A percentile compares a stretch with the other conserved stretches of the same genome.
These are phyloP conservation scores for Penicillium janthinellum DNA, from an alignment of 2,329 filamentous ascomycete species.

Conservation along the genomic window DNA sequence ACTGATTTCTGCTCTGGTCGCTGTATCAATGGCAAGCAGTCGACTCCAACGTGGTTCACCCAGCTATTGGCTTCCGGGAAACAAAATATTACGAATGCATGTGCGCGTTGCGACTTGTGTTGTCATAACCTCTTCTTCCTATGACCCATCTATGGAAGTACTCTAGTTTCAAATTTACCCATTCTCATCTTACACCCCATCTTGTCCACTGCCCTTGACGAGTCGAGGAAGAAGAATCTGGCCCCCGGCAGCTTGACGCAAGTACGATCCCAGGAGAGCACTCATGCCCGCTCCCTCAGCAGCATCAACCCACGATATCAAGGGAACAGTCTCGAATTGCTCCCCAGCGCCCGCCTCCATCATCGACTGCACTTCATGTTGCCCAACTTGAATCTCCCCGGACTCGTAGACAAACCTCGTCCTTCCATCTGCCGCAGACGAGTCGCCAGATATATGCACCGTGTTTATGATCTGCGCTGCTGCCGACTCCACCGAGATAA, in stretches of 20 bases:
- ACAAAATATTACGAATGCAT: background rate
- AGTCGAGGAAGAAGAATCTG: conserved; percentile 21
- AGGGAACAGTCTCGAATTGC: conserved; percentile 14
- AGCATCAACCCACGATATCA: conserved; percentile 20
- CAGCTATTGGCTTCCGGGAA: no score
- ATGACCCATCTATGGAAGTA: background rate
- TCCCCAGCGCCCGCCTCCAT: conserved; percentile 16
- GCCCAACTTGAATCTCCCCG: conserved; percentile 20
- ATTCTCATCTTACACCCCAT: background rate
- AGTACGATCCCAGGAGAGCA: conserved; percentile 19
- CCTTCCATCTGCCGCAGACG: background rate
- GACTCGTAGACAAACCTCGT: conserved; percentile 14
- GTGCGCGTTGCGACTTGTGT: background rate
- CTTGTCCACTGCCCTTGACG: conserved; percentile 9
- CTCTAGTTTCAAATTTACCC: background rate
- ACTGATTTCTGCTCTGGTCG: no score
- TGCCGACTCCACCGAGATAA: conserved; percentile 24
- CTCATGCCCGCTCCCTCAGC: conserved; percentile 27
- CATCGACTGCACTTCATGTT: conserved; percentile 19
- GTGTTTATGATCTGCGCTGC: conserved; percentile 18
- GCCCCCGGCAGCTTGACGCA: conserved; percentile 18
- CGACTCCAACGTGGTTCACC: no score
- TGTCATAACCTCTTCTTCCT: background rate
- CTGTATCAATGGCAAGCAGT: no score
- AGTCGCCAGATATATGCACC: conserved; percentile 9